Base-by-base conservation (phyloP, 1,139 yeast species). In the Yamadazyma aaseri region DNA sequence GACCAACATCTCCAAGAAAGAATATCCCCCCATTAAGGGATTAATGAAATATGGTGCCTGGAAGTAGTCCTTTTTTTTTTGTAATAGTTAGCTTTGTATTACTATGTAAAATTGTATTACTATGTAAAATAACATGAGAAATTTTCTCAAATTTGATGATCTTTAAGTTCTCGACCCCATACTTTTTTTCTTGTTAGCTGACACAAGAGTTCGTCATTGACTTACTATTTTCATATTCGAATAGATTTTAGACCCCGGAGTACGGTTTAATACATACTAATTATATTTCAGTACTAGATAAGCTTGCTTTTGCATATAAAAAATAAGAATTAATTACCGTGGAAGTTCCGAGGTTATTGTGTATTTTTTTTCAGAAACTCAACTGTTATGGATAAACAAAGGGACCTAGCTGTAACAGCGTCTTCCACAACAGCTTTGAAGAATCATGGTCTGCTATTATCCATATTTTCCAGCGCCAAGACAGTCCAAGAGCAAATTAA, bases 401-500 rank as follows among this genome's bases (percentile, higher is more conserved):
- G n/a, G 6, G 25, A 22, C n/a, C n/a, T 22, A 22, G n/a, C 23
- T n/a, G 26, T 20, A 12, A 20, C 27, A n/a, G 10, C n/a, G 17
- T 12, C 14, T 11, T 17, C 27, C 11, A 21, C 18, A 11, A 13
- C 17, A 18, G 16, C 13, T 8, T 9, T 27, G 16, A 20, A 15
- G 7, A 18, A 20, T 7, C 13, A 7, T 11, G n/a, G 12, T 7
- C 25, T 22, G 6, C 4, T 31, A 9, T 12, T 28, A 26, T 24
- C 34, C 12, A 29, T 38, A 2, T 35, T 38, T 21, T 17, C 11
- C 8, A 29, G 34, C 26, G 29, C 26, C 13, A 38, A 33, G 20
- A 63, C 17, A 65, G 69, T 23, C 58, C 58, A 42, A 50, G 70
- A 41, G 50, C 53, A 18, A 17, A 39, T 42, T 31, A 54, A 60